A percentile compares a stretch with the other conserved stretches of the same genome.
These are phyloP conservation scores for Leucocoprinus leucothites DNA, from an alignment of 768 basidiomycete species.

Conservation along the genomic window DNA sequence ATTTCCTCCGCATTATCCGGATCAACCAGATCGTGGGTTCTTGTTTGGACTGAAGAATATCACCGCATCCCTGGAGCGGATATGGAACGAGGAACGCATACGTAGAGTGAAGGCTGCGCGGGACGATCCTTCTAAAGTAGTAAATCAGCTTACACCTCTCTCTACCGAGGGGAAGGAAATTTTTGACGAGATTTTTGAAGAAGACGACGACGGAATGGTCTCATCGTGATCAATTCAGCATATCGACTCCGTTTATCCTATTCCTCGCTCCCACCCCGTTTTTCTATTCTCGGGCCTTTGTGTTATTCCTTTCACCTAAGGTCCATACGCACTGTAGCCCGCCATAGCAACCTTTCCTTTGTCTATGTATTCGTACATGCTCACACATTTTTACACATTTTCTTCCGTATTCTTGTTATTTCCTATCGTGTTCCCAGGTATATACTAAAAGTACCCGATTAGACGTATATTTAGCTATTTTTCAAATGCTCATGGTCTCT, in stretches of 20 bases:
- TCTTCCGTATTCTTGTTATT: conserved; percentile 11
- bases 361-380: conserved; percentile 12
- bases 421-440: background rate
- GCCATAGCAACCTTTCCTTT: conserved; percentile 12
- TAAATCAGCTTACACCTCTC: conserved; percentile 59
- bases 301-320: conserved; percentile 12
- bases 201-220: conserved; percentile 73
- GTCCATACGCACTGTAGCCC: no score
- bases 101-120: conserved; percentile 60
- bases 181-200: conserved; percentile 70
- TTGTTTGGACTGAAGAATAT: conserved; percentile 86
- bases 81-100: conserved; percentile 86
- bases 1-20: conserved; percentile 90
- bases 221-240: conserved; percentile 50
- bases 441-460: background rate
- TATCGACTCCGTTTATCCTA: background rate
- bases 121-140: conserved; percentile 47
- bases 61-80: conserved; percentile 68
- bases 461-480: background rate
- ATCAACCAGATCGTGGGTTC: conserved; percentile 92
- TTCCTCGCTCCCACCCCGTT: background rate
- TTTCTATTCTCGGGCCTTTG: background rate
- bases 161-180: conserved; percentile 74
- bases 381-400: conserved; percentile 5
- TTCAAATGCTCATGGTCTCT: no score